Percentiles rank a stretch among this genome's conserved stretches.
Conservation (phyloP, 768 basidiomycete genomes). For the Austroboletus festivus region DNA sequence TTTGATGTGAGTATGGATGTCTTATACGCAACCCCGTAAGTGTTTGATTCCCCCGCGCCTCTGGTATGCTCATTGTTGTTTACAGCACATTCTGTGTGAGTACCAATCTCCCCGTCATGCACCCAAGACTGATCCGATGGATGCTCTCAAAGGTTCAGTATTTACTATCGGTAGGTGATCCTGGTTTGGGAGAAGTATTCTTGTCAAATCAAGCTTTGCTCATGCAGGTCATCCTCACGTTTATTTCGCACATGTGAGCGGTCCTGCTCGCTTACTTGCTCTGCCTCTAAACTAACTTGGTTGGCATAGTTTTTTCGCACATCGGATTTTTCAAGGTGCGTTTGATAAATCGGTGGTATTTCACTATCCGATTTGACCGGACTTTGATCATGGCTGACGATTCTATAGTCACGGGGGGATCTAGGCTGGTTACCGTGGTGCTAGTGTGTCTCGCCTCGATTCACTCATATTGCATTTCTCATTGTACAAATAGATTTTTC, state of each 20-base stretch:
- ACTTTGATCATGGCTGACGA: not conserved
- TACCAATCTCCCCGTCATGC: not conserved
- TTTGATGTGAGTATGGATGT: slow-evolving; percentile 23
- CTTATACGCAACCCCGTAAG: slow-evolving; percentile 28
- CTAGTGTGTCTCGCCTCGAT: slow-evolving; percentile 15
- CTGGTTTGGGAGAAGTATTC: not conserved
- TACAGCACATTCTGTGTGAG: slow-evolving; percentile 31
- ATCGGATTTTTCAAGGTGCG: slow-evolving; percentile 26
- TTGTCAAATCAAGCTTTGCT: not conserved
- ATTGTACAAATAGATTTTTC: slow-evolving; percentile 11
- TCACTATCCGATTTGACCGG: no score
- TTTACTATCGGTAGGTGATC: slow-evolving; percentile 21
- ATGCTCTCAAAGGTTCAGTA: slow-evolving; percentile 20
- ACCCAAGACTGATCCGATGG: not conserved
- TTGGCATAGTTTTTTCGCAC: slow-evolving; percentile 20
- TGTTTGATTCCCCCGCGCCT: not conserved
- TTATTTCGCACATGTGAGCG: slow-evolving; percentile 28
- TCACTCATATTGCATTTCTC: not conserved
- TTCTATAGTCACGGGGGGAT: slow-evolving; percentile 21
- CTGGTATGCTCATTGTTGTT: slow-evolving; percentile 1
- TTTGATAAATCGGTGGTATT: not conserved
- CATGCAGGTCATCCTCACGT: slow-evolving; percentile 23
- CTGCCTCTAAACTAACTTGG: not conserved
- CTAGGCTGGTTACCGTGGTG: slow-evolving; percentile 6
- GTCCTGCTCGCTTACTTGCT: not conserved